Percentiles rank a stretch among this genome's conserved stretches.
phyloP scores from a whole-genome alignment of 768 basidiomycete species.

The Galerina sulciceps region DNA sequence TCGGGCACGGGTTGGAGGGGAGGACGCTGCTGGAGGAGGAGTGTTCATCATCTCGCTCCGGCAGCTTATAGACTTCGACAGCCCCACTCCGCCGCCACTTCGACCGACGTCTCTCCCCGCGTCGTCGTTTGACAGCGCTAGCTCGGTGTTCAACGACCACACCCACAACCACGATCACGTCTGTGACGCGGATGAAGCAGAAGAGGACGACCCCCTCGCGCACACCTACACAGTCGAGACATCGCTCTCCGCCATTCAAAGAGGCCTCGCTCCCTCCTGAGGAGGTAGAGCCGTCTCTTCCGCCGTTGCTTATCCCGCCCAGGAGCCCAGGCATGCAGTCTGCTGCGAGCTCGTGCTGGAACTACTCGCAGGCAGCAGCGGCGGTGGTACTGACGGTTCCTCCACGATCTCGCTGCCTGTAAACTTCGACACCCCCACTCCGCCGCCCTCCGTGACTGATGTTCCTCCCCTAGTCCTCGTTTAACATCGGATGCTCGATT shows the following conservation, averaged over 20 bases:
- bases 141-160: background rate
- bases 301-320: conserved; percentile 29
- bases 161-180: too few species aligned
- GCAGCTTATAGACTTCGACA: conserved; percentile 26
- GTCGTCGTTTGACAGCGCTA: background rate
- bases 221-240: background rate
- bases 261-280: conserved; percentile 21
- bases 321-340: too few species aligned
- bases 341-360: too few species aligned
- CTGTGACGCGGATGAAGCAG: background rate
- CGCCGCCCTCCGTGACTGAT: background rate
- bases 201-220: background rate
- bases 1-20: too few species aligned
- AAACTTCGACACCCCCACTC: conserved; percentile 21
- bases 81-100: background rate
- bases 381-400: too few species aligned
- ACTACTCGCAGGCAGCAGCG: too few species aligned
- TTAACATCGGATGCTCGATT: background rate
- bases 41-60: background rate
- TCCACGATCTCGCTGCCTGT: conserved; percentile 8
- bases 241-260: conserved; percentile 33
- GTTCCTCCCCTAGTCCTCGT: background rate
- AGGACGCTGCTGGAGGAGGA: too few species aligned
- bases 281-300: conserved; percentile 16
- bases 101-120: background rate